Evolutionary conservation across 2,329 filamentous ascomycete genomes (phyloP), one percentile per base, ranked within the genome.

Genomic region (Chaetomium globosum): DNA sequence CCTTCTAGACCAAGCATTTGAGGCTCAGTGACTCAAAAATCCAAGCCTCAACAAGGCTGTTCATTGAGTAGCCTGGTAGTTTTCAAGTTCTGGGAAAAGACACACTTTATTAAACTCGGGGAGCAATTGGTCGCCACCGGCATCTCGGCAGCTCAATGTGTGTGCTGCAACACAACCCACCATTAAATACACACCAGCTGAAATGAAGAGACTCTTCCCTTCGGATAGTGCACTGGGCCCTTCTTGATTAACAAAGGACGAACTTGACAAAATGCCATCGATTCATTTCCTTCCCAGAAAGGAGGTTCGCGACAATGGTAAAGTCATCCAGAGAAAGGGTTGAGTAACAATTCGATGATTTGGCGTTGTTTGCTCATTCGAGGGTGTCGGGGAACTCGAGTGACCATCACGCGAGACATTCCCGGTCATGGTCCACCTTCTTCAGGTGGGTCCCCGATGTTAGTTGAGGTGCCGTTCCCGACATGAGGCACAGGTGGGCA

Each of bases 391-490:
- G 36, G 36, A 39, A 39, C 13, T 13, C 36, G 36, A 48, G 43
- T 21, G 19, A 21, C 6, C n/a, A n/a, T 33, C 49, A 36, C 31
- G 46, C 33, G 58, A 52, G 48, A 21, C 48, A 52, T 39, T 43
- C 48, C 58, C 21, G 12, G n/a, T 21, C 46, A 19, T n/a, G 54
- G 33, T 23, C 54, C 54, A 39, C 39, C 43, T 8, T n/a, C 19
- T 9, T 52, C 28, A 46, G 61, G 36, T 39, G 36, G 61, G 61
- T 63, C 61, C 52, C 59, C n/a, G 55, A 54, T 53, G 61, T 58
- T 63, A 63, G 54, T 53, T 6, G 3, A 39, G 52, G 30, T 58
- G 43, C 21, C 12, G 30, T 39, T 16, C 46, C 12, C 21, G 30
- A 31, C 9, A 53, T 1, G 48, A 60, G 4, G 3, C 26, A 30